A percentile compares a stretch with the other conserved stretches of the same genome.
These are phyloP conservation scores for Pleurotus ostreatus DNA, from an alignment of 768 basidiomycete species.

Conservation along the genomic window DNA sequence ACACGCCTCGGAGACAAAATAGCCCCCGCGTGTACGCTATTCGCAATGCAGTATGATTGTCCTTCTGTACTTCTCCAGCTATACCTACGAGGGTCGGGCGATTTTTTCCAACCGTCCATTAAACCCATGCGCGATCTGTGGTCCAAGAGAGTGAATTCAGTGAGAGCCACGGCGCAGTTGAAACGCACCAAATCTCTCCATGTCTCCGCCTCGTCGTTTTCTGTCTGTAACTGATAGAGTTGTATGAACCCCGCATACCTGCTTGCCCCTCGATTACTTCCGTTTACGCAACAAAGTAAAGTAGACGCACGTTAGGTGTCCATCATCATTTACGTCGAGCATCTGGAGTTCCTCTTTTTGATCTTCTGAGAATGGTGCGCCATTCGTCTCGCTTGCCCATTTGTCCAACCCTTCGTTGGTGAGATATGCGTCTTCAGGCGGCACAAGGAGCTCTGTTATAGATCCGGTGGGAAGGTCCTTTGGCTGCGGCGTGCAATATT, in stretches of 20 bases:
- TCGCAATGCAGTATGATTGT: no score
- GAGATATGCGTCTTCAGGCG: conserved; percentile 56
- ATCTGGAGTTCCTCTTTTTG: conserved; percentile 80
- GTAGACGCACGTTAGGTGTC: conserved; percentile 62
- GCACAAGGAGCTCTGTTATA: conserved; percentile 28
- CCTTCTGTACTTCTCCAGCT: no score
- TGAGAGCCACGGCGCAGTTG: background rate
- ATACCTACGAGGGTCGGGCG: background rate
- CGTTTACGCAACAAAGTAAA: background rate
- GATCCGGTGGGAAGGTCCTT: conserved; percentile 8
- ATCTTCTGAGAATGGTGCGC: conserved; percentile 71
- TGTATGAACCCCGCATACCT: conserved; percentile 60
- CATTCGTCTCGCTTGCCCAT: conserved; percentile 81
- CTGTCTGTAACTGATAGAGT: conserved; percentile 82
- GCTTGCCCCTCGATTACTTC: background rate
- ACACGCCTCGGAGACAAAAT: no score
- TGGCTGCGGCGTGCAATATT: conserved; percentile 59
- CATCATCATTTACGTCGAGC: conserved; percentile 70
- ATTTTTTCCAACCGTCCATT: conserved; percentile 62
- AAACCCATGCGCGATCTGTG: conserved; percentile 71
- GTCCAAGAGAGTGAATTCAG: no score
- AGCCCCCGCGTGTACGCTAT: no score
- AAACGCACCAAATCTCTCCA: conserved; percentile 71
- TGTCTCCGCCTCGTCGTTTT: conserved; percentile 81
- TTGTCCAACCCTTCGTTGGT: conserved; percentile 59